These are phyloP conservation scores for Fraxinus sp. DNA, from an alignment of 305 asterid genomes.

Conservation along the genomic window DNA sequence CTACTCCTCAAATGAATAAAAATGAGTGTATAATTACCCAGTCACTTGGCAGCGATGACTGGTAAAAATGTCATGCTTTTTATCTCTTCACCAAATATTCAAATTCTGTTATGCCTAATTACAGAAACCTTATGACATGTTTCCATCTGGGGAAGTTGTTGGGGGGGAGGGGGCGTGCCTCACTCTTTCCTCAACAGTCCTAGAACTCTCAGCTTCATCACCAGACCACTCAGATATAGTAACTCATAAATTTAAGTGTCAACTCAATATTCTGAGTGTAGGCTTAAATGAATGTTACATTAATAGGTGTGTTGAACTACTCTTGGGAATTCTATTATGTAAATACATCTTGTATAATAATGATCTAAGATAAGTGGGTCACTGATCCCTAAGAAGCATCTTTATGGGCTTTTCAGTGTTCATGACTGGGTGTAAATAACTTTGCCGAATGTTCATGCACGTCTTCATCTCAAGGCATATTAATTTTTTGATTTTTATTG, in stretches of 20 bases:
- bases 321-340: background rate
- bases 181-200: background rate
- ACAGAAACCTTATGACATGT: background rate
- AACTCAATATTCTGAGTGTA: background rate
- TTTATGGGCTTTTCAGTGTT: background rate
- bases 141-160: background rate
- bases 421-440: background rate
- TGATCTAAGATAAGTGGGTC: background rate
- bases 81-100: background rate
- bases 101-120: background rate
- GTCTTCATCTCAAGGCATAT: background rate
- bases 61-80: background rate
- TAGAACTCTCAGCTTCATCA: background rate
- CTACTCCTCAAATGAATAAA: background rate
- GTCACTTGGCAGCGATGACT: background rate
- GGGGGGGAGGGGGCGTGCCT: background rate
- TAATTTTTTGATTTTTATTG: background rate
- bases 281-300: background rate
- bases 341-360: background rate
- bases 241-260: background rate
- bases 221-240: background rate
- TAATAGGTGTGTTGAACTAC: background rate
- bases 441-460: background rate
- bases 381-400: background rate
- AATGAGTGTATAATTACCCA: background rate